phyloP scores from a whole-genome alignment of 495 filamentous ascomycete species.

The Penicillium paxilli region DNA sequence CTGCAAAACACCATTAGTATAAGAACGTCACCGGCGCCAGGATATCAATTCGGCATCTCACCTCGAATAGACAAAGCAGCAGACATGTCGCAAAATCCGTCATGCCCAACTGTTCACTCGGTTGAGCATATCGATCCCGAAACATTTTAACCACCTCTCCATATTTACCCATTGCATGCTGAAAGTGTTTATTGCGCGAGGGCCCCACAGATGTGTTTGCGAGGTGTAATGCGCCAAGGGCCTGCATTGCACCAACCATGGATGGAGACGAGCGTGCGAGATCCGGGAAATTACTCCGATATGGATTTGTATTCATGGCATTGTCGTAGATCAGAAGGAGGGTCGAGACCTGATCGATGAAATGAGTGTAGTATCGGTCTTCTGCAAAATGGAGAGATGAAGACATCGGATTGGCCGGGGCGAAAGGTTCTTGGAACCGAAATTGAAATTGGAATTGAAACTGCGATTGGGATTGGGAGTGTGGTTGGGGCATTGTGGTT shows the following conservation, averaged over 20 bases:
- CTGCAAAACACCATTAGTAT: slow-evolving; percentile 10
- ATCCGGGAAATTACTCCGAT: slow-evolving; percentile 37
- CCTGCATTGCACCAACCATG: slow-evolving; percentile 44
- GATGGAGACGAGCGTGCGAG: slow-evolving; percentile 37
- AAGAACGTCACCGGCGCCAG: slow-evolving; percentile 4
- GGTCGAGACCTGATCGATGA: slow-evolving; percentile 38
- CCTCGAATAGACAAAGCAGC: slow-evolving; percentile 42
- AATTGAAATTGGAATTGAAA: slow-evolving; percentile 13
- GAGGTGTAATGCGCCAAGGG: slow-evolving; percentile 43
- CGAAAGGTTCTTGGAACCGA: slow-evolving; percentile 27
- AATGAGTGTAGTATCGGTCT: slow-evolving; percentile 39
- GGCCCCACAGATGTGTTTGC: slow-evolving; percentile 38
- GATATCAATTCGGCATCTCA: slow-evolving; percentile 6
- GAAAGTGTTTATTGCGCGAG: slow-evolving; percentile 37
- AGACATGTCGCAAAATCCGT: slow-evolving; percentile 43
- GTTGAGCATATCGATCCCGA: slow-evolving; percentile 28
- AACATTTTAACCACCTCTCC: slow-evolving; percentile 41
- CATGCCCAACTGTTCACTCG: slow-evolving; percentile 28
- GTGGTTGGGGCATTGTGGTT: slow-evolving; percentile 13
- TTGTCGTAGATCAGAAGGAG: slow-evolving; percentile 42
- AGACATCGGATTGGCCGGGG: slow-evolving; percentile 18
- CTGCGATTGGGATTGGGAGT: slow-evolving; percentile 9
- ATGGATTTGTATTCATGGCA: slow-evolving; percentile 37
- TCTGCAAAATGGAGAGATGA: slow-evolving; percentile 27
- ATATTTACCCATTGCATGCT: slow-evolving; percentile 44